Evolutionary conservation across 257 asterid species (phyloP).

Genomic region (Nicotiana otophora): DNA sequence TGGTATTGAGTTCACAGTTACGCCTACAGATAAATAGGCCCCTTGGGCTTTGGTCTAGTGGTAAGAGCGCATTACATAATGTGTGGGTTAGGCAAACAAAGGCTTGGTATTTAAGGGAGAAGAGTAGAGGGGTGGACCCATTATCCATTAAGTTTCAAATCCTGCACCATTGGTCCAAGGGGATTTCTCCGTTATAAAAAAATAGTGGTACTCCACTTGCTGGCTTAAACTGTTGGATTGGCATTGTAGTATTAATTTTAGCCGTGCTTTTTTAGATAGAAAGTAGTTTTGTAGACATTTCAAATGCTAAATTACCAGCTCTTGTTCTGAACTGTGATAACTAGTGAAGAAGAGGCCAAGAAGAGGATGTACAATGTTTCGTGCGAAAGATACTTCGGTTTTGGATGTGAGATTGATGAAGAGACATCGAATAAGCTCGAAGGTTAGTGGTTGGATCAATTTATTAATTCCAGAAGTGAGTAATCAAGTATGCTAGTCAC

Average conservation of each 20-base stretch:
- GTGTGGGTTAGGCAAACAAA: too few relatives aligned
- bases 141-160: too few relatives aligned
- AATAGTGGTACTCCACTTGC: too few relatives aligned
- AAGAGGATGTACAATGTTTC: slow-evolving; percentile 89
- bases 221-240: too few relatives aligned
- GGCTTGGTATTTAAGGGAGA: too few relatives aligned
- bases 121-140: too few relatives aligned
- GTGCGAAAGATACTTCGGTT: slow-evolving; percentile 87
- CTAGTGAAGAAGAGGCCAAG: slow-evolving; percentile 88
- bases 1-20: too few relatives aligned
- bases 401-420: slow-evolving; percentile 96
- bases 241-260: background rate
- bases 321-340: background rate
- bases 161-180: too few relatives aligned
- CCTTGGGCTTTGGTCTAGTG: too few relatives aligned
- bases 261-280: background rate
- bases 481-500: background rate
- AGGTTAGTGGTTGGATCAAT: slow-evolving; percentile 41
- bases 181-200: too few relatives aligned
- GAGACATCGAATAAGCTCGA: slow-evolving; percentile 95
- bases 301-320: background rate
- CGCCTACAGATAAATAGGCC: too few relatives aligned
- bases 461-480: background rate
- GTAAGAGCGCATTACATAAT: too few relatives aligned
- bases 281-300: background rate